Percentiles rank a stretch among this genome's conserved stretches.
phyloP scores from a whole-genome alignment of 306 rosid genomes.

The Cucurbita argyrosperma region DNA sequence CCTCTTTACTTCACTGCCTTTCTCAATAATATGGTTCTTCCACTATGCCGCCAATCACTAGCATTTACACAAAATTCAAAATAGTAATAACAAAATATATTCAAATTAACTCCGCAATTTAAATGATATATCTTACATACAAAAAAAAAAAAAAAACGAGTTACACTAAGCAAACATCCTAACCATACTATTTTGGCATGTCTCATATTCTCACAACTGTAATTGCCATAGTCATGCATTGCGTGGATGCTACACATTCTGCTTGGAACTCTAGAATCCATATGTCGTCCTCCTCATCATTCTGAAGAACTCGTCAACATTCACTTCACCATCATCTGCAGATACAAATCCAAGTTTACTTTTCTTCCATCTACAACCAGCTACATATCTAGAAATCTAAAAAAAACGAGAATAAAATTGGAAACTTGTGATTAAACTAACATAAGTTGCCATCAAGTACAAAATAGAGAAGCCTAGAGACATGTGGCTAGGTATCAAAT shows the following conservation, averaged over 20 bases:
- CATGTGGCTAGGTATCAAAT: too few species aligned
- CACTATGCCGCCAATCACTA: not conserved
- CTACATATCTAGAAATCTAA: not conserved
- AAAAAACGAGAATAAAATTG: too few species aligned
- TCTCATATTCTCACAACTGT: slow-evolving; percentile 5
- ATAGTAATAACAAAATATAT: not conserved
- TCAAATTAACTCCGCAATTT: not conserved
- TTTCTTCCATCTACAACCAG: not conserved
- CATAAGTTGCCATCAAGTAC: too few species aligned
- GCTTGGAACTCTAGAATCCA: slow-evolving; percentile 14
- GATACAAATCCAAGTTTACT: not conserved
- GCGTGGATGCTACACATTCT: not conserved
- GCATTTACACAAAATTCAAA: not conserved
- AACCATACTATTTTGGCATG: not conserved
- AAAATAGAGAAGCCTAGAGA: too few species aligned
- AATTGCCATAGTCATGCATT: not conserved
- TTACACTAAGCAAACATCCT: not conserved
- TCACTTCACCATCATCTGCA: slow-evolving; percentile 55
- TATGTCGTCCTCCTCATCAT: slow-evolving; percentile 45
- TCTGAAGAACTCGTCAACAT: slow-evolving; percentile 30
- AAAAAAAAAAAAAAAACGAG: not conserved
- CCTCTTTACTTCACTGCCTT: not conserved
- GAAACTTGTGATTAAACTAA: too few species aligned
- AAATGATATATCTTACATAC: not conserved
- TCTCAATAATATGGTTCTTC: not conserved